Evolutionary conservation across 2,329 filamentous ascomycete genomes (phyloP).

Genomic region (Metarhizium album): DNA sequence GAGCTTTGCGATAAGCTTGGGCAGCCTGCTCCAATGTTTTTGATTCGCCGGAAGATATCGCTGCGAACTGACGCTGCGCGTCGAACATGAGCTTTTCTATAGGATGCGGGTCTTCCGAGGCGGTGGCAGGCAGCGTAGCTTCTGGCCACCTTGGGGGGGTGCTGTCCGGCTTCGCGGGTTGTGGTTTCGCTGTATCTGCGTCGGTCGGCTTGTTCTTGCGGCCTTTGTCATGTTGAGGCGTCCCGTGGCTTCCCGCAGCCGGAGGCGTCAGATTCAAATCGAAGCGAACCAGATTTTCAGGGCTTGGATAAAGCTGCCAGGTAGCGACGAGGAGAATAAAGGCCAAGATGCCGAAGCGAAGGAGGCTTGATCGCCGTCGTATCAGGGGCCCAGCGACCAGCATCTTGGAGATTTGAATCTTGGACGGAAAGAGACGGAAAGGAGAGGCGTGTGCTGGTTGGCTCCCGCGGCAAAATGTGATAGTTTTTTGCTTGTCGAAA

Average conservation of each 20-base stretch:
- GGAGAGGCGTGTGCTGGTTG: background rate
- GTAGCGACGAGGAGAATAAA: slow-evolving; percentile 23
- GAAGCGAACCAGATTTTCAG: slow-evolving; percentile 3
- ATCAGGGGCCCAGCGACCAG: slow-evolving; percentile 5
- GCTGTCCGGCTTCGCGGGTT: slow-evolving; percentile 1
- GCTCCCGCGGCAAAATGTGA: too few relatives aligned
- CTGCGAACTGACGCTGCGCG: slow-evolving; percentile 29
- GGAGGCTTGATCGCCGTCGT: slow-evolving; percentile 25
- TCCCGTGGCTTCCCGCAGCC: background rate
- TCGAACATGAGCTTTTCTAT: slow-evolving; percentile 41
- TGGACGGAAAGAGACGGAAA: too few relatives aligned
- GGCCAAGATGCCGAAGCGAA: slow-evolving; percentile 30
- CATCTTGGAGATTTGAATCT: slow-evolving; percentile 8
- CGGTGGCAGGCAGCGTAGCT: background rate
- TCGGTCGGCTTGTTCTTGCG: background rate
- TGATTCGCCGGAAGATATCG: slow-evolving; percentile 32
- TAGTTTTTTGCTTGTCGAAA: background rate
- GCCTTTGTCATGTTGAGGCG: background rate
- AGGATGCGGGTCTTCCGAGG: slow-evolving; percentile 26
- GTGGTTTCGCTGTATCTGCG: background rate
- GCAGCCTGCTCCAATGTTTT: slow-evolving; percentile 43
- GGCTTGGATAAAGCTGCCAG: slow-evolving; percentile 17
- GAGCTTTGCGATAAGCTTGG: slow-evolving; percentile 43
- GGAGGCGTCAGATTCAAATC: background rate
- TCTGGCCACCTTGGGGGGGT: slow-evolving; percentile 1